These are phyloP conservation scores for Medakamo hakoo DNA, from an alignment of 139 green algal genomes.

Conservation along the genomic window DNA sequence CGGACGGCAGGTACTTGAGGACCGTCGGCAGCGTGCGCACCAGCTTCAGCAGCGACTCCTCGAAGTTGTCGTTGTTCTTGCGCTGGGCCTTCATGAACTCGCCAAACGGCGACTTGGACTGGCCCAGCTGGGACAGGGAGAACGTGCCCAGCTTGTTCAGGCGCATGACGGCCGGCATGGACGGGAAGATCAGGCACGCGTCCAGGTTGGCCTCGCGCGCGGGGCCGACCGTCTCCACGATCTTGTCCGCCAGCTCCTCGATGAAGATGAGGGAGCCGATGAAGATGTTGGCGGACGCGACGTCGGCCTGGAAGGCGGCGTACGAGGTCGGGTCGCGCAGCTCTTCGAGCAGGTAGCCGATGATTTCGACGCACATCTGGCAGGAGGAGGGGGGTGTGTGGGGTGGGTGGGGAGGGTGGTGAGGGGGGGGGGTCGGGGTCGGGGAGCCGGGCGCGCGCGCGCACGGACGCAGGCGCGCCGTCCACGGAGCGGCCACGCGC, in stretches of 20 bases:
- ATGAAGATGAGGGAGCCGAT: slow-evolving; percentile 99
- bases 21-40: slow-evolving; percentile 60
- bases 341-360: slow-evolving; percentile 97
- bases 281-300: slow-evolving; percentile 89
- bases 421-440: too few relatives aligned
- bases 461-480: too few relatives aligned
- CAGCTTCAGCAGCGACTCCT: slow-evolving; percentile 97
- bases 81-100: slow-evolving; percentile 85
- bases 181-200: slow-evolving; percentile 95
- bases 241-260: slow-evolving; percentile 97
- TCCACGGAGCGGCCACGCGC: too few relatives aligned
- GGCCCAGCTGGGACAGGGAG: slow-evolving; percentile 88
- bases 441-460: too few relatives aligned
- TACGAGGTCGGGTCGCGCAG: slow-evolving; percentile 80
- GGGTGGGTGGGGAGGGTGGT: neutral
- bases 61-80: slow-evolving; percentile 92
- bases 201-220: slow-evolving; percentile 70
- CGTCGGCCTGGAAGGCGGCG: slow-evolving; percentile 72
- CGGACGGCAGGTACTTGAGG: slow-evolving; percentile 85
- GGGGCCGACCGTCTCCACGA: slow-evolving; percentile 69
- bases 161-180: slow-evolving; percentile 96
- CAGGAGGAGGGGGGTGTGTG: neutral
- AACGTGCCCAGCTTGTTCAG: slow-evolving; percentile 99
- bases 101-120: slow-evolving; percentile 82
- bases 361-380: slow-evolving; percentile 81